These are phyloP conservation scores for Agrocybe praecox DNA, from an alignment of 768 basidiomycete species.

Conservation along the genomic window DNA sequence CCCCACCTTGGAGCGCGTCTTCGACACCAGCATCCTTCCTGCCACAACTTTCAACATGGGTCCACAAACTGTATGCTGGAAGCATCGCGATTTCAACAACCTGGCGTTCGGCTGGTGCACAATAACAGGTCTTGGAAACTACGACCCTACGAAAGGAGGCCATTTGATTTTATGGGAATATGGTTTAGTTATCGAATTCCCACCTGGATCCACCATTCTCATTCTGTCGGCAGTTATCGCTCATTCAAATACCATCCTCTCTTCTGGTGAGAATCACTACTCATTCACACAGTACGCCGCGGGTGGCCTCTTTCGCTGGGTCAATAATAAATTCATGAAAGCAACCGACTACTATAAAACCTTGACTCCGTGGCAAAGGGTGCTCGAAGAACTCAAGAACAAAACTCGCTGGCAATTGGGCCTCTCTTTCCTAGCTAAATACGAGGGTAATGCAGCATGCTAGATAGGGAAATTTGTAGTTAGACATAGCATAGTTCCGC, in stretches of 20 bases:
- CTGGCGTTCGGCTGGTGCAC: background rate
- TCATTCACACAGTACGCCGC: constrained; percentile 23
- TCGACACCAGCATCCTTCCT: background rate
- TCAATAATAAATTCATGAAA: constrained; percentile 9
- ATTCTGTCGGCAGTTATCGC: background rate
- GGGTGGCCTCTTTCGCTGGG: constrained; percentile 21
- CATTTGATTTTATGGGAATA: constrained; percentile 1
- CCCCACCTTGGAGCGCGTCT: constrained; percentile 7
- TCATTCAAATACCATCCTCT: constrained; percentile 10
- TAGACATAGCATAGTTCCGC: no score
- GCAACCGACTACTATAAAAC: background rate
- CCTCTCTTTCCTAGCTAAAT: background rate
- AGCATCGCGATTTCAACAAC: background rate
- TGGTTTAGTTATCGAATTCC: background rate
- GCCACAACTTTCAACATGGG: background rate
- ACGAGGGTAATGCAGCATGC: no score
- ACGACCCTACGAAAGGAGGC: constrained; percentile 14
- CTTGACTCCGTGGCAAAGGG: background rate
- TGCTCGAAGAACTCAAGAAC: background rate
- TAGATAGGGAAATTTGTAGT: no score
- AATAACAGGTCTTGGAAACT: background rate
- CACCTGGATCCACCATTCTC: constrained; percentile 1
- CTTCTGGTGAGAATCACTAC: constrained; percentile 10
- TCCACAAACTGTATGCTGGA: background rate
- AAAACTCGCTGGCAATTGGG: background rate